These are phyloP conservation scores for Funneliformis caledonium DNA, from an alignment of 371 early-diverging fungal genomes.

Conservation along the genomic window DNA sequence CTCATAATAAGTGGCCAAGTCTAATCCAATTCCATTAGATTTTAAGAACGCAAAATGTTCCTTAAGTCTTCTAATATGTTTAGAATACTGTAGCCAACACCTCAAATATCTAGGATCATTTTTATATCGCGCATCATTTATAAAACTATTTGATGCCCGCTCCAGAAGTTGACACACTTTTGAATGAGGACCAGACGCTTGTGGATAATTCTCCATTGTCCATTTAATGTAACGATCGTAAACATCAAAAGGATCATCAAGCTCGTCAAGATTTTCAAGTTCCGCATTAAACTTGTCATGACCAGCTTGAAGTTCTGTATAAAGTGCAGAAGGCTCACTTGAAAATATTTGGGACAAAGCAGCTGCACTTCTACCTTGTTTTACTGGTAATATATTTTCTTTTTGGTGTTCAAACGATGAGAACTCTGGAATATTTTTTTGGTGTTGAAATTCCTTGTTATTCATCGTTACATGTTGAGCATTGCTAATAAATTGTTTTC, in stretches of 20 bases:
- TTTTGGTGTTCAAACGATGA: slow-evolving; percentile 69
- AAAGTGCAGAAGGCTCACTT: slow-evolving; percentile 46
- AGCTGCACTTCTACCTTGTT: slow-evolving; percentile 68
- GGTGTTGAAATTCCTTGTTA: not conserved
- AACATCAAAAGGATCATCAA: slow-evolving; percentile 79
- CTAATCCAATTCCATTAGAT: slow-evolving; percentile 71
- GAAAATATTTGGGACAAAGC: slow-evolving; percentile 53
- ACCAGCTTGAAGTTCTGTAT: slow-evolving; percentile 48
- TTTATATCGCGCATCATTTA: slow-evolving; percentile 66
- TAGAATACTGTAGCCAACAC: slow-evolving; percentile 74
- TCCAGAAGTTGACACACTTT: slow-evolving; percentile 64
- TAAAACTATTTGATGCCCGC: slow-evolving; percentile 61
- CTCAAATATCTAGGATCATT: slow-evolving; percentile 79
- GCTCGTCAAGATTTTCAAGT: slow-evolving; percentile 54
- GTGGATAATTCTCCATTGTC: slow-evolving; percentile 72
- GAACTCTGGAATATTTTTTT: slow-evolving; percentile 18
- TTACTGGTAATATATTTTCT: slow-evolving; percentile 81
- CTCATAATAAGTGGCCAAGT: slow-evolving; percentile 73
- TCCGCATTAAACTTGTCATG: slow-evolving; percentile 55
- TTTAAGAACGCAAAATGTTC: slow-evolving; percentile 75
- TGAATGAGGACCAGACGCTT: slow-evolving; percentile 61
- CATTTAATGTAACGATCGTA: slow-evolving; percentile 75
- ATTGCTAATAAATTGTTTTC: not conserved
- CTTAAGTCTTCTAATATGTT: slow-evolving; percentile 56
- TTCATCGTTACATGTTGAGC: not conserved